Evolutionary conservation across 768 basidiomycete genomes (phyloP).

Genomic region (Phaeotremella skinneri): DNA sequence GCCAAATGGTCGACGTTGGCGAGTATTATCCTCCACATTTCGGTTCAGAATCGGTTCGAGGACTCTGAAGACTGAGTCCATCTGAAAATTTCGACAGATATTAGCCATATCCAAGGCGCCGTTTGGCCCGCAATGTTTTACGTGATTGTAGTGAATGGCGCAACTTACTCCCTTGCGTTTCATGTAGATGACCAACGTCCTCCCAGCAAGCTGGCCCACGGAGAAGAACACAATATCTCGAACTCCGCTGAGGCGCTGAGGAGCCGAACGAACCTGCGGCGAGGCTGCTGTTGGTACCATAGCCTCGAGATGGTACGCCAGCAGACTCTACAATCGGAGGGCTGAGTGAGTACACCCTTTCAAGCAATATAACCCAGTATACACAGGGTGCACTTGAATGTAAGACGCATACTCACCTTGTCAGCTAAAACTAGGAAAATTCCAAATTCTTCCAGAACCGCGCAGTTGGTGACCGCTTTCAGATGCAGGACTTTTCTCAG

Average conservation of each 20-base stretch:
- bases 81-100: constrained; percentile 47
- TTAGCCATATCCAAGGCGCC: not conserved
- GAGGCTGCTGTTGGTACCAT: constrained; percentile 82
- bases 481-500: constrained; percentile 90
- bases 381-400: no score
- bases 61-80: constrained; percentile 92
- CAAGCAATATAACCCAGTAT: no score
- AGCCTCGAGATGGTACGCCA: constrained; percentile 94
- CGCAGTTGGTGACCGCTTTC: constrained; percentile 90
- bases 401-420: constrained; percentile 60
- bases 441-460: constrained; percentile 92
- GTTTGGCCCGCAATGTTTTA: no score
- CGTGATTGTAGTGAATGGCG: no score
- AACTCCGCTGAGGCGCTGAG: constrained; percentile 84
- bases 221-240: constrained; percentile 96
- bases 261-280: constrained; percentile 63
- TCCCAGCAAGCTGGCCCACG: constrained; percentile 78
- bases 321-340: constrained; percentile 61
- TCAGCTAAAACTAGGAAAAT: constrained; percentile 94
- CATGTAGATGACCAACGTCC: constrained; percentile 91
- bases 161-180: constrained; percentile 77
- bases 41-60: constrained; percentile 94
- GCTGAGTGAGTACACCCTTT: not conserved
- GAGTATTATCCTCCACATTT: constrained; percentile 67
- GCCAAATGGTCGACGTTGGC: constrained; percentile 45